Evolutionary conservation across 176 grass and related monocot species (phyloP).

Genomic region (Bonia amplexicaulis): DNA sequence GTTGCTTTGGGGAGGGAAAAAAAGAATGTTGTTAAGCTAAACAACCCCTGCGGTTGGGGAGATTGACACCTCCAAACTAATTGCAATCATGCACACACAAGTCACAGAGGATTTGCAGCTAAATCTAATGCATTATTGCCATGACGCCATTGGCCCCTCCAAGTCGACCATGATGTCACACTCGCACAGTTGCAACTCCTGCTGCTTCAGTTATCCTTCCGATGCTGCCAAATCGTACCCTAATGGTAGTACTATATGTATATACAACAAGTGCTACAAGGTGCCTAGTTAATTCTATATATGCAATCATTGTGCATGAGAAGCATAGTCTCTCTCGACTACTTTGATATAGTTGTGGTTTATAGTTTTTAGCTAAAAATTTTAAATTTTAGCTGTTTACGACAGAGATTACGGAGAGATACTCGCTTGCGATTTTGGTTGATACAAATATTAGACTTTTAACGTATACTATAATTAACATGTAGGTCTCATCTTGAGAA

Average conservation of each 20-base stretch:
- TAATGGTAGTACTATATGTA: not conserved
- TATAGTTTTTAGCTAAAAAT: too few relatives aligned
- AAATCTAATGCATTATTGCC: constrained; percentile 47
- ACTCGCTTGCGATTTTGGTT: too few relatives aligned
- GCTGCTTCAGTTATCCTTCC: not conserved
- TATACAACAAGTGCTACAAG: not conserved
- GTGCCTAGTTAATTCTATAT: not conserved
- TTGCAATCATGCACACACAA: constrained; percentile 12
- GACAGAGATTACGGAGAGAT: too few relatives aligned
- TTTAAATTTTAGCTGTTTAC: too few relatives aligned
- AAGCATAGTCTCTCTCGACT: not conserved
- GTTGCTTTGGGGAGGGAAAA: not conserved
- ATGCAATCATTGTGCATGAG: constrained; percentile 6
- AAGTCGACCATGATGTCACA: constrained; percentile 23
- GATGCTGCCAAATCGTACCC: constrained; percentile 21
- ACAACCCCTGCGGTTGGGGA: constrained; percentile 26
- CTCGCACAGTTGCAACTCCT: not conserved
- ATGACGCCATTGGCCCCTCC: constrained; percentile 17
- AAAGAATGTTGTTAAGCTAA: not conserved
- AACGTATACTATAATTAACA: too few relatives aligned
- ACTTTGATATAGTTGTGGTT: too few relatives aligned
- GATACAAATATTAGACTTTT: too few relatives aligned
- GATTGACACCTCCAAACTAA: constrained; percentile 31
- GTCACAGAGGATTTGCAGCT: not conserved
- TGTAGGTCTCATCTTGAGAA: too few relatives aligned